Evolutionary conservation across 2,329 filamentous ascomycete species (phyloP).

Genomic region (Sclerotinia minor): DNA sequence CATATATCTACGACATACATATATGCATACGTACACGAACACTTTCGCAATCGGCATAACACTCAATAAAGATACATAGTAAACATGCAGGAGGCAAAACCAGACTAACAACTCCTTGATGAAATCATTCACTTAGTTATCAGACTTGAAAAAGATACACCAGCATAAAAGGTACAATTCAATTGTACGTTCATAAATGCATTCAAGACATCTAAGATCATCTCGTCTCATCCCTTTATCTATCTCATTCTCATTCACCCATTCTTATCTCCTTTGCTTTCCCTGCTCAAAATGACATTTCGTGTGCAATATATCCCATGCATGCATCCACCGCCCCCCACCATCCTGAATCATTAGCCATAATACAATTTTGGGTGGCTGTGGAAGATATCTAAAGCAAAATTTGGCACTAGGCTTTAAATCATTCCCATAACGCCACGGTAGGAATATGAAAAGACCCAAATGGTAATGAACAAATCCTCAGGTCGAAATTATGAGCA

Average conservation of each 20-base stretch:
- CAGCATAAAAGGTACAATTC: constrained; percentile 7
- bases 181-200: constrained; percentile 27
- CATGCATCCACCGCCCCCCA: constrained; percentile 11
- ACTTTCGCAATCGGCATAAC: too few species aligned
- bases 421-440: constrained; percentile 23
- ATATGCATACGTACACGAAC: too few species aligned
- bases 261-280: constrained; percentile 8
- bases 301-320: constrained; percentile 7
- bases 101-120: background rate
- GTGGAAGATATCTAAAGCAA: constrained; percentile 21
- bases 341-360: constrained; percentile 24
- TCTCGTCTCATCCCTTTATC: constrained; percentile 20
- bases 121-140: background rate
- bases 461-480: constrained; percentile 28
- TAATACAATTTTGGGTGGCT: constrained; percentile 30
- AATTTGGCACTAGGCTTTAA: constrained; percentile 12
- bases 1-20: too few species aligned
- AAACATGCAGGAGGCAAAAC: background rate
- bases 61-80: too few species aligned
- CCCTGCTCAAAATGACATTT: constrained; percentile 16
- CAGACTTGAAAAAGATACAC: background rate
- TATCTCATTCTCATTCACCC: constrained; percentile 18
- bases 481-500: constrained; percentile 18
- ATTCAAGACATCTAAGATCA: constrained; percentile 25
- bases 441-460: constrained; percentile 19